Base-by-base conservation (phyloP, 306 rosid genomes). In the Malus sylvestris region DNA sequence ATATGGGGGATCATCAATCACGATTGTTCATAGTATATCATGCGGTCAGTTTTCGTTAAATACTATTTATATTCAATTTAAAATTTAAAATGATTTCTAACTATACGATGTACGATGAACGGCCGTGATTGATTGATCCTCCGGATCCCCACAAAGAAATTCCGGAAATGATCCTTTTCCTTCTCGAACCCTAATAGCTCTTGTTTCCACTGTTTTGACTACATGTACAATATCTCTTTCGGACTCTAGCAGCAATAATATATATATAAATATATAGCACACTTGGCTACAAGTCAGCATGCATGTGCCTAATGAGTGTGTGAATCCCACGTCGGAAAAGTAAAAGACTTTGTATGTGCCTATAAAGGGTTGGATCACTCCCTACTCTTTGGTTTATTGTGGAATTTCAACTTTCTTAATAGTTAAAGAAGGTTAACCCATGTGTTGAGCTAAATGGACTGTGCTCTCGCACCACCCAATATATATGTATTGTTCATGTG, bases 11-110 rank as follows among this genome's bases (percentile, higher is more conserved):
- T 6, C 38, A 33, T 33, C 8, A 33, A 33, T 33, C 38, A 33
- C 8, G 1, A 3, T 6, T 0, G 38, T 33, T 33, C 2, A 33
- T 33, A 0, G 1, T 33, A 33, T 0, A 33, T 33, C 2, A 0
- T 33, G 38, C 8, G 0, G 8, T 33, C 7, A 33, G 2, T 33
- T 33, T 33, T 33, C 38, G 8, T 33, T 33, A 5, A 0, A 33
- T 33, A 33, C 35, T 33, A 33, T 33, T 5, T 33, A 33, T 33
- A 33, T 33, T 33, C 35, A 33, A 33, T 33, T 33, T 33, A 5
- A 33, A 33, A 33, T 33, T 1, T 33, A 33, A 33, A 33, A 33
- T 33, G 6, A 33, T 33, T 33, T 33, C 7, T 33, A 0, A 33
- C 8, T 2, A 0, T 0, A 35, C 40, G 8, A 35, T 35, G 40